Evolutionary conservation across 352 stramenopile genomes (phyloP).

Genomic region (Aphanomyces euteiches): DNA sequence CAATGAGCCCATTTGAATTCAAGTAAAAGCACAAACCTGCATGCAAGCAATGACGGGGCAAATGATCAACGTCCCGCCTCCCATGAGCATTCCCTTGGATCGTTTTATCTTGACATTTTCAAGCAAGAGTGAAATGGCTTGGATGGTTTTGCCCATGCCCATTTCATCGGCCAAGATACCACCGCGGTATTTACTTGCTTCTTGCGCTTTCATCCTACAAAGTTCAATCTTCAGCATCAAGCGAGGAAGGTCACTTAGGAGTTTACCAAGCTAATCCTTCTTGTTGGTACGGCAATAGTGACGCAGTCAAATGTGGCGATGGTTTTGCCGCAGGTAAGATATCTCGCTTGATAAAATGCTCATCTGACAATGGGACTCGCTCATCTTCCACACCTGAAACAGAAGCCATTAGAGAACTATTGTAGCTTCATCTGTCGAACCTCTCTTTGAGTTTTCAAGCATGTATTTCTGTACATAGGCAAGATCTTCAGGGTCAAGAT

Average conservation of each 20-base stretch:
- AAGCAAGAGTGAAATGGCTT: conserved; percentile 95
- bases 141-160: conserved; percentile 97
- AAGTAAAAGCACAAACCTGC: conserved; percentile 47
- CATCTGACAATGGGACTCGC: conserved; percentile 54
- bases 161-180: conserved; percentile 99
- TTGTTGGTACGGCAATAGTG: conserved; percentile 98
- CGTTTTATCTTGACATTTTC: conserved; percentile 70
- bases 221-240: too few species aligned
- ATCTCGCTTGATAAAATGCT: conserved; percentile 68
- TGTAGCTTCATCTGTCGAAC: not conserved
- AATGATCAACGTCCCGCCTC: conserved; percentile 93
- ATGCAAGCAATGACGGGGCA: conserved; percentile 96
- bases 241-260: not conserved
- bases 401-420: conserved; percentile 9
- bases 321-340: conserved; percentile 66
- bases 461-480: conserved; percentile 53
- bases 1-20: conserved; percentile 11
- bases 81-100: conserved; percentile 31
- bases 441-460: conserved; percentile 39
- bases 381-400: conserved; percentile 56
- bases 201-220: conserved; percentile 78
- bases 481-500: conserved; percentile 44
- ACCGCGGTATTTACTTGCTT: conserved; percentile 85
- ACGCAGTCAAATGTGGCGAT: conserved; percentile 71
- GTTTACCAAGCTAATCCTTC: conserved; percentile 93